Evolutionary conservation across 23 red algal genomes (phyloP), one percentile per base, ranked within the genome.

Genomic region (Gracilaria caudata): DNA sequence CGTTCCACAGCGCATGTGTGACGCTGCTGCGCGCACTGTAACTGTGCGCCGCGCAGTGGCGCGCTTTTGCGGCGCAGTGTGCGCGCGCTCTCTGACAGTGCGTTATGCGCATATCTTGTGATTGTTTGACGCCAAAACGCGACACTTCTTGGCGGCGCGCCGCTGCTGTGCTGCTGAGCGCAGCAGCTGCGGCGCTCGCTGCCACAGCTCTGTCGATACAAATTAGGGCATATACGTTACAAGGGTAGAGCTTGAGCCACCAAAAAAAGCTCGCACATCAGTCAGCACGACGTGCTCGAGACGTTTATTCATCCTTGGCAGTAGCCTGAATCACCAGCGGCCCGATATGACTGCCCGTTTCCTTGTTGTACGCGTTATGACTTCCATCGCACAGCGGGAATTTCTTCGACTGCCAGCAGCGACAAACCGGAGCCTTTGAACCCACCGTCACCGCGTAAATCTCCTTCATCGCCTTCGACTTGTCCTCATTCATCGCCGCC

Each of bases 341-440:
- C 14, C 92, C 92, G 23, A 89, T 55, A 29, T 88, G 70, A 44
- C 78, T 79, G 36, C 92, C 92, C 0, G 92, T 94, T 51, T 64
- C 92, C 74, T 94, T 94, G 63, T 94, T 94, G 73, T 72, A 94
- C 3, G 83, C 77, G 23, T 80, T 88, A 44, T 94, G 92, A 17
- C 65, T 79, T 4, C 92, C 92, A 58, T 94, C 92, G 43, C 92
- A 94, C 45, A 65, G 41, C 38, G 92, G 92, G 53, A 82, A 83
- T 59, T 88, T 68, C 61, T 94, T 94, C 37, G 73, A 82, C 37
- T 88, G 81, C 92, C 92, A 94, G 77, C 92, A 94, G n/a, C 92
- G 92, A 68, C 92, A 94, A 5, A 87, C 60, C 17, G 92, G 80
- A 20, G 85, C 79, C 55, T 56, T 79, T 28, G 79, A 45, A 2